These are phyloP conservation scores for Codiaeum variegatum DNA, from an alignment of 441 rosid species.

Conservation along the genomic window DNA sequence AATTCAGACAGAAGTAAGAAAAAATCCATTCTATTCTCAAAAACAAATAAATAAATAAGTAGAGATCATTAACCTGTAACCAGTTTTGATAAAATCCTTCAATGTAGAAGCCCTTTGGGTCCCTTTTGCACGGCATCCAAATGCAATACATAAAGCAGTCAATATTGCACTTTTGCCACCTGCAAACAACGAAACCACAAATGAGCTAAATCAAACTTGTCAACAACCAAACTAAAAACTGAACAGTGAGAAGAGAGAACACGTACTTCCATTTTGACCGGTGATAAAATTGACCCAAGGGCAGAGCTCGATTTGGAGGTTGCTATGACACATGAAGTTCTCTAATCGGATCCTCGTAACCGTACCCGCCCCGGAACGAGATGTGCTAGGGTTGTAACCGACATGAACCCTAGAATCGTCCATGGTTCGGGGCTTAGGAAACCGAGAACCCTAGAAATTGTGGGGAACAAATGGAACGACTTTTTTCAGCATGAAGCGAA, in stretches of 20 bases:
- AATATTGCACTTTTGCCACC: conserved; percentile 94
- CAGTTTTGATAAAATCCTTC: conserved; percentile 82
- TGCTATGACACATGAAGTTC: conserved; percentile 85
- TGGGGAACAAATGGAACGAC: neutral
- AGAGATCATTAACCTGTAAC: conserved; percentile 57
- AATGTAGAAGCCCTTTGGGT: conserved; percentile 80
- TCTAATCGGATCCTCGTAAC: conserved; percentile 62
- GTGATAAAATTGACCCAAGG: conserved; percentile 80
- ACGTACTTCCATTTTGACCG: conserved; percentile 85
- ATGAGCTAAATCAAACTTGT: neutral
- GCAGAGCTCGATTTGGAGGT: conserved; percentile 65
- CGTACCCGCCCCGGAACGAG: conserved; percentile 52
- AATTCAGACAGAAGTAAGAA: neutral
- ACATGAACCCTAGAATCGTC: conserved; percentile 28
- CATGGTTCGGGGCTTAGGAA: conserved; percentile 25
- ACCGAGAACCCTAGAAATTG: conserved; percentile 17
- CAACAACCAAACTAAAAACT: neutral
- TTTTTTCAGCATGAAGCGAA: neutral
- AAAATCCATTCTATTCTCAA: neutral
- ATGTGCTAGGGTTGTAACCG: conserved; percentile 10
- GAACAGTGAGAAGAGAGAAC: neutral
- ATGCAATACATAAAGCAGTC: conserved; percentile 88
- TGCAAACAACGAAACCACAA: conserved; percentile 24
- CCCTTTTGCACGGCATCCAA: conserved; percentile 83
- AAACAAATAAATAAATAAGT: neutral